phyloP scores from a whole-genome alignment of 306 rosid genomes.

The Rubus parviflorus region DNA sequence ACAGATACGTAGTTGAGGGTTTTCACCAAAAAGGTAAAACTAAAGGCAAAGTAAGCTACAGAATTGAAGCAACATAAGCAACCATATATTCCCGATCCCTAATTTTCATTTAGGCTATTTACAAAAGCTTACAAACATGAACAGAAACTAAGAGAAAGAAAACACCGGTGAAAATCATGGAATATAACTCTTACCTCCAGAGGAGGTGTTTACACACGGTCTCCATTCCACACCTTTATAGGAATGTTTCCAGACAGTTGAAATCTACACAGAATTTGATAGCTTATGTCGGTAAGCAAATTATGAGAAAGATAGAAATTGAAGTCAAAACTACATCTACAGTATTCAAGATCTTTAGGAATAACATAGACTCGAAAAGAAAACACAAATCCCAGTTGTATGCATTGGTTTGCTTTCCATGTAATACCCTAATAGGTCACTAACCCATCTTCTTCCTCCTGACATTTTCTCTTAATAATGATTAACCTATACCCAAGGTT shows the following conservation, averaged over 20 bases:
- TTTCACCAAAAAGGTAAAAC: no score
- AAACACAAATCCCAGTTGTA: background rate
- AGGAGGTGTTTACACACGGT: conserved; percentile 65
- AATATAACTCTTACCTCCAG: conserved; percentile 50
- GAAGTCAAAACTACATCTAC: conserved; percentile 9
- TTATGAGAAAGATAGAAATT: no score
- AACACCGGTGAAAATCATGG: background rate
- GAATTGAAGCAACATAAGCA: background rate
- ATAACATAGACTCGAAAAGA: conserved; percentile 20
- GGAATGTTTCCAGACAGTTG: conserved; percentile 83
- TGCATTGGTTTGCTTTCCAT: background rate
- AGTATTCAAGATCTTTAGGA: conserved; percentile 3
- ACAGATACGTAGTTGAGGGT: background rate
- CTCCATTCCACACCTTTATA: conserved; percentile 77
- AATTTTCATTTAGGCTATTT: background rate
- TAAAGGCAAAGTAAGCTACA: background rate
- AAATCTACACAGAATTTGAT: conserved; percentile 53
- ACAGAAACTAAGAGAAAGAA: background rate
- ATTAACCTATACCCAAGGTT: no score
- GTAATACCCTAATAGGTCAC: background rate
- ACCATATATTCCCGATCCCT: background rate
- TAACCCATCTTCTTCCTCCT: no score
- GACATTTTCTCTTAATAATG: no score
- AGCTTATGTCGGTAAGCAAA: conserved; percentile 10
- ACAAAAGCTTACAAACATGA: background rate